phyloP scores from a whole-genome alignment of 352 stramenopile species.

The Aphanomyces stellatus region DNA sequence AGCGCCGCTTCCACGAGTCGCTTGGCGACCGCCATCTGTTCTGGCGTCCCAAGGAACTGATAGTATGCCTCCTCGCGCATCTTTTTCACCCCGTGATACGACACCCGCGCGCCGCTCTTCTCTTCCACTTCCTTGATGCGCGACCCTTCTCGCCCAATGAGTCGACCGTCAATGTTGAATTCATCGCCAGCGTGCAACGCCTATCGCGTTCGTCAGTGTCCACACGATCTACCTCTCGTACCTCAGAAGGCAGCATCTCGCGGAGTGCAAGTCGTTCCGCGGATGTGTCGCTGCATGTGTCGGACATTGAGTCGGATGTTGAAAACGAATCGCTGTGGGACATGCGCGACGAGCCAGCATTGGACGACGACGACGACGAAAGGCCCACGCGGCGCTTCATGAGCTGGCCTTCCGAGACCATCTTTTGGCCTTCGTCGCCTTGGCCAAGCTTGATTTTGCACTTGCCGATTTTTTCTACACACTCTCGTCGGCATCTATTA shows the following conservation, averaged over 20 bases:
- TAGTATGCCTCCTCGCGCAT: neutral
- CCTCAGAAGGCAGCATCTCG: neutral
- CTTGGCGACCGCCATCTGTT: neutral
- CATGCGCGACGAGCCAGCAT: neutral
- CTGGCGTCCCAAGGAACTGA: neutral
- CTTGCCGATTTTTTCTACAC: constrained; percentile 72
- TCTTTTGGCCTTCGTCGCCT: constrained; percentile 44
- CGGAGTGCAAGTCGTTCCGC: neutral
- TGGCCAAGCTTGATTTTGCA: constrained; percentile 48
- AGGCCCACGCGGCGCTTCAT: constrained; percentile 13
- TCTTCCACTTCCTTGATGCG: constrained; percentile 7
- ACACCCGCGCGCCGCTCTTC: constrained; percentile 6
- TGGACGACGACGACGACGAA: neutral
- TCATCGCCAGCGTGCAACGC: neutral
- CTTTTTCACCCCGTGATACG: neutral
- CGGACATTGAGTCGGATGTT: neutral
- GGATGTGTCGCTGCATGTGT: neutral
- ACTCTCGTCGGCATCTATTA: neutral
- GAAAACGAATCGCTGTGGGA: neutral
- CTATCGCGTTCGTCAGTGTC: too few species aligned
- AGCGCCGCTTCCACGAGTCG: neutral
- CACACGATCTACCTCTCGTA: too few species aligned
- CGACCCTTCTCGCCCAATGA: constrained; percentile 12
- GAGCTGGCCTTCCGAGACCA: constrained; percentile 9
- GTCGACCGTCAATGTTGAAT: constrained; percentile 12